Evolutionary conservation across 1,284 basidiomycete species (phyloP).

Genomic region (Apiotrichum akiyoshidainum): DNA sequence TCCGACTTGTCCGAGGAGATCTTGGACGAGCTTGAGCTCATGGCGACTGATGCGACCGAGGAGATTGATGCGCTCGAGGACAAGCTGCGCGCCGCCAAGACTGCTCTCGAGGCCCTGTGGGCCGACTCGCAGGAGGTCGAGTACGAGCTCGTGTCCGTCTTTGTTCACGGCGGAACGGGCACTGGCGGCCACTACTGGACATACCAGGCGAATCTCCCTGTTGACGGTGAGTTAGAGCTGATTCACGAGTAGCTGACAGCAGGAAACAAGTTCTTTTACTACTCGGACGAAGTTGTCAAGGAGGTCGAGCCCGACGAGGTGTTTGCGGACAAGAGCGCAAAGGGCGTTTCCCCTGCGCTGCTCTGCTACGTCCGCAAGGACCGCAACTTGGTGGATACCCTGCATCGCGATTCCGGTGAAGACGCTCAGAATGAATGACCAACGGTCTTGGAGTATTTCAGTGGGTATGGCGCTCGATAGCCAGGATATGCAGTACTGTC

Average conservation of each 20-base stretch:
- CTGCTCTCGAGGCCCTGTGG: slow-evolving; percentile 75
- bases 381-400: slow-evolving; percentile 36
- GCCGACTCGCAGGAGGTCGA: slow-evolving; percentile 62
- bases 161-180: slow-evolving; percentile 82
- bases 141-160: slow-evolving; percentile 91
- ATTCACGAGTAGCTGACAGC: neutral
- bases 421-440: too few relatives aligned
- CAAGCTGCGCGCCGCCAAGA: slow-evolving; percentile 60
- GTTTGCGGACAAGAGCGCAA: slow-evolving; percentile 32
- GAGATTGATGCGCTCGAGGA: slow-evolving; percentile 66
- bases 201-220: slow-evolving; percentile 47
- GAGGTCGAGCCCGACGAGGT: slow-evolving; percentile 41
- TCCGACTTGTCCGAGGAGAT: slow-evolving; percentile 39
- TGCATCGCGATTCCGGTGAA: slow-evolving; percentile 36
- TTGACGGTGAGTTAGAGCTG: slow-evolving; percentile 32
- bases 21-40: slow-evolving; percentile 49
- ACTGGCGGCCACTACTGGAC: slow-evolving; percentile 51
- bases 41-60: slow-evolving; percentile 57
- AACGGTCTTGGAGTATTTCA: too few relatives aligned
- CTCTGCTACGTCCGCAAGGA: slow-evolving; percentile 50
- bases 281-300: slow-evolving; percentile 81
- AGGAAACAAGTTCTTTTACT: slow-evolving; percentile 86
- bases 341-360: slow-evolving; percentile 49
- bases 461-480: too few relatives aligned
- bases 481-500: too few relatives aligned